These are phyloP conservation scores for Xylaria scruposa DNA, from an alignment of 495 filamentous ascomycete genomes.

Conservation along the genomic window DNA sequence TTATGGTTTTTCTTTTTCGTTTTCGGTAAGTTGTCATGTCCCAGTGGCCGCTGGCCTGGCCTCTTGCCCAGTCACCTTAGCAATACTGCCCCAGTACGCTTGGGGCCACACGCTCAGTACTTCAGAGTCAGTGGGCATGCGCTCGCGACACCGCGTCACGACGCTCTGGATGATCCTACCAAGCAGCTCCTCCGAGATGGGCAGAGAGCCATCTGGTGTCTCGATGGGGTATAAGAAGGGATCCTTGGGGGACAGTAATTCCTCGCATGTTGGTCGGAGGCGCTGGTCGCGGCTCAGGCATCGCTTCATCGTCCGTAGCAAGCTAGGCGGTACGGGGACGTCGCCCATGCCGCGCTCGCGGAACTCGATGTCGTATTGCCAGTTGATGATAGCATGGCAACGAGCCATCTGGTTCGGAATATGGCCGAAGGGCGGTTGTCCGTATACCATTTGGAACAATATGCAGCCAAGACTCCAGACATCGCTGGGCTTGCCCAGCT, in stretches of 20 bases:
- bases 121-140: conserved; percentile 74
- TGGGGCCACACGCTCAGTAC: conserved; percentile 69
- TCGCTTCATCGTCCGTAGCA: conserved; percentile 74
- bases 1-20: too few species aligned
- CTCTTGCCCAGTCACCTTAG: conserved; percentile 46
- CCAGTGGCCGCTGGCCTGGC: conserved; percentile 6
- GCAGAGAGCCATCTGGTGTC: conserved; percentile 64
- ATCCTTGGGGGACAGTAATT: conserved; percentile 74
- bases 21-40: not conserved
- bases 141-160: conserved; percentile 72
- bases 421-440: conserved; percentile 88
- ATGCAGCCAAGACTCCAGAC: conserved; percentile 97
- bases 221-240: conserved; percentile 81
- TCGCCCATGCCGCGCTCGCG: conserved; percentile 77
- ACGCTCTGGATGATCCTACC: conserved; percentile 78
- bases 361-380: conserved; percentile 81
- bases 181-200: conserved; percentile 78
- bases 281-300: conserved; percentile 83
- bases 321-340: conserved; percentile 68
- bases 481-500: conserved; percentile 92
- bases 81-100: conserved; percentile 61
- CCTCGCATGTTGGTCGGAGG: conserved; percentile 75
- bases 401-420: conserved; percentile 80
- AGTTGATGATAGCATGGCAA: conserved; percentile 87
- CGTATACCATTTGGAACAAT: conserved; percentile 96